These are phyloP conservation scores for Aegilops sharonensis DNA, from an alignment of 176 grass and related monocot genomes.

Conservation along the genomic window DNA sequence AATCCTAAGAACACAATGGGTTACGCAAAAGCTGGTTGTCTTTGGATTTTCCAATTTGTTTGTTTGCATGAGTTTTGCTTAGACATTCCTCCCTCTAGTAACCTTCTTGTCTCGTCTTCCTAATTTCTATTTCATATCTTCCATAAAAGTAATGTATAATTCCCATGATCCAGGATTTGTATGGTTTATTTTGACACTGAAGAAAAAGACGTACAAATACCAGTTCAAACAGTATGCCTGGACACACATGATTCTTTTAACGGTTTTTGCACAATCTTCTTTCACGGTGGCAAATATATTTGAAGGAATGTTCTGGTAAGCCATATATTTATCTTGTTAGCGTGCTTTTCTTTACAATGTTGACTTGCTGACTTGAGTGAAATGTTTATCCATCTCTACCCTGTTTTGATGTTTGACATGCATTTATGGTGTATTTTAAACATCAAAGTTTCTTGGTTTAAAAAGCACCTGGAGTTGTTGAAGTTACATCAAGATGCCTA, in stretches of 20 bases:
- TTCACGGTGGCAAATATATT: conserved; percentile 99
- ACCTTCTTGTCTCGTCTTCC: neutral
- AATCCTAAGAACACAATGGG: neutral
- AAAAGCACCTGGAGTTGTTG: neutral
- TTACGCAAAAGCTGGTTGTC: neutral
- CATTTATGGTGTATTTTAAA: neutral
- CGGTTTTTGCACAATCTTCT: conserved; percentile 80
- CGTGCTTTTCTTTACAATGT: neutral
- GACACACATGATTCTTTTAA: conserved; percentile 99
- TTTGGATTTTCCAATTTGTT: neutral
- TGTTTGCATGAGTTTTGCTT: neutral
- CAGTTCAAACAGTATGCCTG: conserved; percentile 99
- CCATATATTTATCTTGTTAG: neutral
- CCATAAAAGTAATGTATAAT: conserved; percentile 15
- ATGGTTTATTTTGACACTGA: conserved; percentile 98
- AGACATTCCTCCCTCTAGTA: neutral
- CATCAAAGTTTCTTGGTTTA: neutral
- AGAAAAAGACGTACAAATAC: conserved; percentile 98
- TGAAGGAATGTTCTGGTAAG: conserved; percentile 99
- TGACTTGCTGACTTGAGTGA: neutral
- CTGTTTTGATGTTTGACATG: neutral
- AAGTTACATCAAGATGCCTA: neutral
- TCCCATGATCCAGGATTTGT: conserved; percentile 74
- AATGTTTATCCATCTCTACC: neutral
- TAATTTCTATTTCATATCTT: neutral